Evolutionary conservation across 148 eudicot species (phyloP).

Genomic region (Camellia japonica): DNA sequence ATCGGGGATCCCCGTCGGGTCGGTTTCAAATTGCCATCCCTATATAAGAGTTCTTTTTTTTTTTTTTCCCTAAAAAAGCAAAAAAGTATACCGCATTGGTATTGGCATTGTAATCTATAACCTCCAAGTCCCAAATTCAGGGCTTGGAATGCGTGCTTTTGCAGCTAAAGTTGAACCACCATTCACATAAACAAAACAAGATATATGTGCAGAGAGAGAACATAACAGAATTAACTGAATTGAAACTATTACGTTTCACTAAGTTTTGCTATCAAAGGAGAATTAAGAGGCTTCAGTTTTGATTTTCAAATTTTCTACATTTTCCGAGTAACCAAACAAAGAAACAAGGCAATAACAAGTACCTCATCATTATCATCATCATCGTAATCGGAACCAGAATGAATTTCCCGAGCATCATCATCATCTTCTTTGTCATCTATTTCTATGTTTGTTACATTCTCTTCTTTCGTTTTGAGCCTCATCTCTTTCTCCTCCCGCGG

Average conservation of each 20-base stretch:
- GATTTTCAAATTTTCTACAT: background rate
- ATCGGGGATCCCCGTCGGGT: too few relatives aligned
- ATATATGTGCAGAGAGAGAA: background rate
- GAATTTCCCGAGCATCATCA: background rate
- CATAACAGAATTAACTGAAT: too few relatives aligned
- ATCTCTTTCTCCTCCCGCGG: background rate
- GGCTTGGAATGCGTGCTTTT: background rate
- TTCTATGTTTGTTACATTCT: background rate
- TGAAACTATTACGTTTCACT: too few relatives aligned
- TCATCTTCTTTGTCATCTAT: background rate
- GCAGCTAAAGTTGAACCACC: background rate
- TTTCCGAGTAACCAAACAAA: background rate
- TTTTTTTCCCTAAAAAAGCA: too few relatives aligned
- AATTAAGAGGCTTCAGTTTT: background rate
- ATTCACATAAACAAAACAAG: background rate
- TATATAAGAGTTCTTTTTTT: too few relatives aligned
- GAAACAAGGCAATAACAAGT: background rate
- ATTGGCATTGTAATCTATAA: background rate
- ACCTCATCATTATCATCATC: background rate
- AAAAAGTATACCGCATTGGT: too few relatives aligned
- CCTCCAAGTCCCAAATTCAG: background rate
- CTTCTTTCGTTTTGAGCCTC: background rate
- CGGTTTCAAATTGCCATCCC: too few relatives aligned
- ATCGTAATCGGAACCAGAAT: too few relatives aligned
- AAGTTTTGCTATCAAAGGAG: background rate